phyloP scores from a whole-genome alignment of 2,329 filamentous ascomycete species.

The Pyricularia sp. region DNA sequence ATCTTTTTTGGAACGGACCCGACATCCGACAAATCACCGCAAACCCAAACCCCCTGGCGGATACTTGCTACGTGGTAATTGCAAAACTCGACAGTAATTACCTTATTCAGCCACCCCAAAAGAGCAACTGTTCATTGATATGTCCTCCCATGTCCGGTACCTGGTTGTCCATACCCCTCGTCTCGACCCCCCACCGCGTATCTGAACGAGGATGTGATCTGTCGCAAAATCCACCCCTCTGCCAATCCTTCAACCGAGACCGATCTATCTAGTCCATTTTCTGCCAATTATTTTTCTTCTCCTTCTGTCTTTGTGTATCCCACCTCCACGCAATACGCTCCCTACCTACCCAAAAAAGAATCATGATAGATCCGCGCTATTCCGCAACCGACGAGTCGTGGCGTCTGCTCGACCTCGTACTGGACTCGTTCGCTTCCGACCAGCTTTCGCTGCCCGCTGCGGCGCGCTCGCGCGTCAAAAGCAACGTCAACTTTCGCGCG shows the following conservation, averaged over 20 bases:
- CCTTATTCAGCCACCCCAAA: background rate
- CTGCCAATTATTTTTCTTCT: background rate
- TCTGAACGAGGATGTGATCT: background rate
- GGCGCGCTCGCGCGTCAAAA: background rate
- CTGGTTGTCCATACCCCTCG: background rate
- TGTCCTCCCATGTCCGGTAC: background rate
- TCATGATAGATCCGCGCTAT: background rate
- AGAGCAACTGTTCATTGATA: background rate
- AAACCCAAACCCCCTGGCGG: too few species aligned
- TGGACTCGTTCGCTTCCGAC: background rate
- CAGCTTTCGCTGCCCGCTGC: background rate
- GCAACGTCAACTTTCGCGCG: conserved; percentile 7
- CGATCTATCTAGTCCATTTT: background rate
- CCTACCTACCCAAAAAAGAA: background rate
- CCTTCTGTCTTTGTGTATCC: background rate
- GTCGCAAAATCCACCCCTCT: background rate
- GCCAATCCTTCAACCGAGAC: background rate
- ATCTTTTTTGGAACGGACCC: background rate
- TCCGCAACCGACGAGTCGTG: background rate
- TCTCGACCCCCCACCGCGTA: background rate
- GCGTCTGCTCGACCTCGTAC: background rate
- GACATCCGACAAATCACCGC: background rate
- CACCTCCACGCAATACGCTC: background rate
- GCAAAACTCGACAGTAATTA: too few species aligned
- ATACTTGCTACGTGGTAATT: background rate